Evolutionary conservation across 257 asterid genomes (phyloP).

Genomic region (Gentiana dahurica): DNA sequence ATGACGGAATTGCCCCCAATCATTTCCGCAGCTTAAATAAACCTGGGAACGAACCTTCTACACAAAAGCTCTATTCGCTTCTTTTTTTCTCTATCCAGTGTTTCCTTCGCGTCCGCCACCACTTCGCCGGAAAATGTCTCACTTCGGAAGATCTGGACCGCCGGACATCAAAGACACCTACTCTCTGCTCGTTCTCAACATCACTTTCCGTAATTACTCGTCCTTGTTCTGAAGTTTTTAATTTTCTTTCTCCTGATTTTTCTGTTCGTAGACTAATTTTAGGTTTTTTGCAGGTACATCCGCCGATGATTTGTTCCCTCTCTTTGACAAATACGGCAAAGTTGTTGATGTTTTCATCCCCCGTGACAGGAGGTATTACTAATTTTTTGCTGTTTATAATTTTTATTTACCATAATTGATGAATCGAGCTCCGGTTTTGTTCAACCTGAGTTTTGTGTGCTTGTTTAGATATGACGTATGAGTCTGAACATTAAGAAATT

Average conservation of each 20-base stretch:
- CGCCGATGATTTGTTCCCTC: slow-evolving; percentile 39
- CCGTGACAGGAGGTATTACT: slow-evolving; percentile 32
- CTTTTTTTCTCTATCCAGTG: background rate
- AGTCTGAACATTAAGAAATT: too few relatives aligned
- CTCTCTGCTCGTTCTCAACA: slow-evolving; percentile 57
- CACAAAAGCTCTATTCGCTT: slow-evolving; percentile 9
- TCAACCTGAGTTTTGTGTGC: too few relatives aligned
- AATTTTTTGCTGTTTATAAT: background rate
- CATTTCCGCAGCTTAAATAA: background rate
- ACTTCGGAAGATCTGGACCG: slow-evolving; percentile 53
- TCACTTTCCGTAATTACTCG: slow-evolving; percentile 37
- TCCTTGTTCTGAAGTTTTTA: background rate
- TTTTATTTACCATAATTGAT: too few relatives aligned
- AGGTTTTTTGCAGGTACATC: slow-evolving; percentile 46
- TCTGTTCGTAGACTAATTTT: background rate
- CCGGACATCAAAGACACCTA: slow-evolving; percentile 48
- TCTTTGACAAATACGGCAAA: slow-evolving; percentile 37
- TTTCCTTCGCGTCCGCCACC: background rate
- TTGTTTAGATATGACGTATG: too few relatives aligned
- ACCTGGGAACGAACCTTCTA: background rate
- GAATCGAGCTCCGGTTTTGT: too few relatives aligned
- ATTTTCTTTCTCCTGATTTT: too few relatives aligned
- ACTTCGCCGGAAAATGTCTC: slow-evolving; percentile 26
- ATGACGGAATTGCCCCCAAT: background rate
- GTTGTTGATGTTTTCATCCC: slow-evolving; percentile 43